Evolutionary conservation across 305 asterid species (phyloP).

Genomic region (Rubia peregrina): DNA sequence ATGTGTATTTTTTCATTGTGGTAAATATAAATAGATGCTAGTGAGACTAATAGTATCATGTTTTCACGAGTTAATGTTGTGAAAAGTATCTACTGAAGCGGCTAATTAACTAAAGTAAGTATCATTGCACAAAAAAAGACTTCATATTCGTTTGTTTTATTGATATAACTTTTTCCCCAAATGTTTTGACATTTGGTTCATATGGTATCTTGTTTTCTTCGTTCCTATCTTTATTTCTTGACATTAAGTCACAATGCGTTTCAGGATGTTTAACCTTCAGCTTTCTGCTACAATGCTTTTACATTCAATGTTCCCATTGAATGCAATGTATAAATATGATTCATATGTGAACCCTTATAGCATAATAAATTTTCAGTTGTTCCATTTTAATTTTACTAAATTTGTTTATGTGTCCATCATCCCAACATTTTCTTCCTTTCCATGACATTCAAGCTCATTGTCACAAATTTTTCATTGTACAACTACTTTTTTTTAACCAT

Average conservation of each 20-base stretch:
- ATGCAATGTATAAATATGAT: too few relatives aligned
- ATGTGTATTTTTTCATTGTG: neutral
- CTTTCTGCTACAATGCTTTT: conserved; percentile 51
- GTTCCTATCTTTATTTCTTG: conserved; percentile 88
- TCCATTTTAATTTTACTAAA: neutral
- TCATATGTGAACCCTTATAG: neutral
- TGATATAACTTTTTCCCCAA: conserved; percentile 73
- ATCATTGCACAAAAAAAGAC: neutral
- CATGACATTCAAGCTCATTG: neutral
- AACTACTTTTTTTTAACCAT: conserved; percentile 71
- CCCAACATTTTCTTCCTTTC: conserved; percentile 8
- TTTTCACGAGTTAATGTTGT: neutral
- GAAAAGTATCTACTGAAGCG: neutral
- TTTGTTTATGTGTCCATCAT: conserved; percentile 10
- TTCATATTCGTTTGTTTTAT: neutral
- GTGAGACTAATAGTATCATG: neutral
- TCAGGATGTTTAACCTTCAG: conserved; percentile 60
- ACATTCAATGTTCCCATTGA: too few relatives aligned
- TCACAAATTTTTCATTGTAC: conserved; percentile 26
- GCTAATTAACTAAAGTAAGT: neutral
- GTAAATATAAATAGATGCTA: neutral
- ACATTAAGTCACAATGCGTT: conserved; percentile 94
- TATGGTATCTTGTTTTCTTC: conserved; percentile 90
- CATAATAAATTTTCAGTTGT: neutral
- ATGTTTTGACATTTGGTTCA: conserved; percentile 82